Evolutionary conservation across 441 rosid species (phyloP).

Genomic region (Populus hybrid): DNA sequence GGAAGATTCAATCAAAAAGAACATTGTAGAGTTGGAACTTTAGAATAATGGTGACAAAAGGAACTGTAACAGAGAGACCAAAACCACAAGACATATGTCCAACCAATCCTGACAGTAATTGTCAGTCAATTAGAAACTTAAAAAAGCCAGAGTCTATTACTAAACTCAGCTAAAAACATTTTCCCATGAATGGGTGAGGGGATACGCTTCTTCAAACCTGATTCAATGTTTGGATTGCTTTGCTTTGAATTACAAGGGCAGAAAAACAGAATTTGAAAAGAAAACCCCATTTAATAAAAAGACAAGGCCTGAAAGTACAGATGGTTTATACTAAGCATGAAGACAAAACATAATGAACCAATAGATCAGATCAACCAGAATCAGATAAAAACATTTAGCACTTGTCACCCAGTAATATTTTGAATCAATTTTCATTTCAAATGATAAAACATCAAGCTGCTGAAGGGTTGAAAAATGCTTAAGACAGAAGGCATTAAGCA

Average conservation of each 20-base stretch:
- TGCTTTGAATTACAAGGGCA: background rate
- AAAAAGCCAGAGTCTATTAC: background rate
- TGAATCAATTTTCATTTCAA: background rate
- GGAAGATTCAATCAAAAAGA: background rate
- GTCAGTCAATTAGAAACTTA: background rate
- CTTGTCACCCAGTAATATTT: background rate
- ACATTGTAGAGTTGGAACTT: background rate
- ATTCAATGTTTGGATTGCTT: background rate
- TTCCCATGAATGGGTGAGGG: background rate
- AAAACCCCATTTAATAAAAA: background rate
- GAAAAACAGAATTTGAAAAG: background rate
- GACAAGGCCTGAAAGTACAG: background rate
- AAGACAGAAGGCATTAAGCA: slow-evolving; percentile 10
- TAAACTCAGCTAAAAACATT: background rate
- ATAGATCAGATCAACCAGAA: background rate
- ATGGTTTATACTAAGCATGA: slow-evolving; percentile 1
- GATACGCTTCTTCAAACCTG: background rate
- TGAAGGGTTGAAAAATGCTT: background rate
- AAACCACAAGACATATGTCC: background rate
- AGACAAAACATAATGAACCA: background rate
- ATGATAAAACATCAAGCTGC: background rate
- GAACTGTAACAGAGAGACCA: background rate
- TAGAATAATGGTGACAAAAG: background rate
- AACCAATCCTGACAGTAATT: background rate
- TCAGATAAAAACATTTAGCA: background rate